A percentile compares a stretch with the other conserved stretches of the same genome.
Evolutionary conservation across 768 basidiomycete species (phyloP).

Genomic region (Suillus occidentalis): DNA sequence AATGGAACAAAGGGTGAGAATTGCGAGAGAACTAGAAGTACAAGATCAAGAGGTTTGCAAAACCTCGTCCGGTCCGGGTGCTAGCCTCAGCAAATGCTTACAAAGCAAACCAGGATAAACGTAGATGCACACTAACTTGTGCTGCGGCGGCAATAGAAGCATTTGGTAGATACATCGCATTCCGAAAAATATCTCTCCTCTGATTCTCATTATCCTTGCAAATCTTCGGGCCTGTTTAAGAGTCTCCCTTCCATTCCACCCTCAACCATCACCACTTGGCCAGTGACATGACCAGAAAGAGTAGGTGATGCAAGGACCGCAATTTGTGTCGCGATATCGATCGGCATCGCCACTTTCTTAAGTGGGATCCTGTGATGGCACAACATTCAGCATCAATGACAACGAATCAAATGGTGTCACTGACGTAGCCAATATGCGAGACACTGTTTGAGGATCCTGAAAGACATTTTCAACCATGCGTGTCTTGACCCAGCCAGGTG

Average conservation of each 20-base stretch:
- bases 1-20: not conserved
- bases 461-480: conserved; percentile 61
- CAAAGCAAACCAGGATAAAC: not conserved
- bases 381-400: not conserved
- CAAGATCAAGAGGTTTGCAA: conserved; percentile 13
- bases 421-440: conserved; percentile 68
- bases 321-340: conserved; percentile 67
- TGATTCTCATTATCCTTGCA: conserved; percentile 6
- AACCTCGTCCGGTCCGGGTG: not conserved
- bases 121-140: not conserved
- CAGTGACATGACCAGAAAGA: conserved; percentile 70
- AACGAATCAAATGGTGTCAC: conserved; percentile 18
- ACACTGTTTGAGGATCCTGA: conserved; percentile 51
- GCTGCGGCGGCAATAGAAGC: not conserved
- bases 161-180: not conserved
- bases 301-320: conserved; percentile 56
- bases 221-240: conserved; percentile 42
- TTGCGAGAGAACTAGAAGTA: conserved; percentile 8
- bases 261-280: conserved; percentile 67
- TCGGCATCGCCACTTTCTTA: conserved; percentile 62
- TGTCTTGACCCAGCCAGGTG: conserved; percentile 69
- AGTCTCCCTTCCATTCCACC: conserved; percentile 81
- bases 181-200: not conserved
- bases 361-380: conserved; percentile 55
- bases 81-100: not conserved